These are phyloP conservation scores for Xylaria venustula DNA, from an alignment of 495 filamentous ascomycete species.

Conservation along the genomic window DNA sequence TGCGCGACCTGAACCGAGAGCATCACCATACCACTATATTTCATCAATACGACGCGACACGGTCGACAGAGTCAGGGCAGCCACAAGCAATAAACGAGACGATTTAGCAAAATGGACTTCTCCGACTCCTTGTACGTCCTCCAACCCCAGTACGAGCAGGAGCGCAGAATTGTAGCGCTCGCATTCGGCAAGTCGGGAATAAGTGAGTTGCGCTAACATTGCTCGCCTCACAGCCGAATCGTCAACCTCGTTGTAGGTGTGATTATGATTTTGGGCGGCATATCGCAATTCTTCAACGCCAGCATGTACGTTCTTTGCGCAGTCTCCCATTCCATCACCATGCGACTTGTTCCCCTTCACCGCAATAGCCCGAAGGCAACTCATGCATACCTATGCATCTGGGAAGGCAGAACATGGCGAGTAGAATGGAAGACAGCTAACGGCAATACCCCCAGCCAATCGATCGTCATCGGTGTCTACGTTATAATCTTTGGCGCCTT, in stretches of 20 bases:
- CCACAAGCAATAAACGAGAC: not conserved
- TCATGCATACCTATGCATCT: not conserved
- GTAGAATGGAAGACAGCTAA: slow-evolving; percentile 10
- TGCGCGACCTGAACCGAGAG: not conserved
- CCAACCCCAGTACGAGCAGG: not conserved
- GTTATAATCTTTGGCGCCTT: slow-evolving; percentile 84
- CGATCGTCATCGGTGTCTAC: slow-evolving; percentile 77
- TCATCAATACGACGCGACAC: too few species aligned
- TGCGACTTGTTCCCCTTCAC: not conserved
- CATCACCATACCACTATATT: not conserved
- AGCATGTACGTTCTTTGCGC: slow-evolving; percentile 46
- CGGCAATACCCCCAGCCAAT: slow-evolving; percentile 43
- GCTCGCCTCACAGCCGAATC: slow-evolving; percentile 63
- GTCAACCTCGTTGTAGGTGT: slow-evolving; percentile 88
- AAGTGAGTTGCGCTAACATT: slow-evolving; percentile 17
- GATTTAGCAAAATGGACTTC: slow-evolving; percentile 39
- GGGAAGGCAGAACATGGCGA: not conserved
- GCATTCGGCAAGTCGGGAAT: not conserved
- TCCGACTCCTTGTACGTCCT: slow-evolving; percentile 46
- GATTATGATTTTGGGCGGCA: slow-evolving; percentile 86
- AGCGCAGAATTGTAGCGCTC: too few species aligned
- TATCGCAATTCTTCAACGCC: slow-evolving; percentile 78
- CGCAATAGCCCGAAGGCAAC: not conserved
- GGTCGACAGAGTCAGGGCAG: too few species aligned
- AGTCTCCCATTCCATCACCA: not conserved